Conservation (phyloP, 192 early-diverging fungal species). For the Coemansia sp. region DNA sequence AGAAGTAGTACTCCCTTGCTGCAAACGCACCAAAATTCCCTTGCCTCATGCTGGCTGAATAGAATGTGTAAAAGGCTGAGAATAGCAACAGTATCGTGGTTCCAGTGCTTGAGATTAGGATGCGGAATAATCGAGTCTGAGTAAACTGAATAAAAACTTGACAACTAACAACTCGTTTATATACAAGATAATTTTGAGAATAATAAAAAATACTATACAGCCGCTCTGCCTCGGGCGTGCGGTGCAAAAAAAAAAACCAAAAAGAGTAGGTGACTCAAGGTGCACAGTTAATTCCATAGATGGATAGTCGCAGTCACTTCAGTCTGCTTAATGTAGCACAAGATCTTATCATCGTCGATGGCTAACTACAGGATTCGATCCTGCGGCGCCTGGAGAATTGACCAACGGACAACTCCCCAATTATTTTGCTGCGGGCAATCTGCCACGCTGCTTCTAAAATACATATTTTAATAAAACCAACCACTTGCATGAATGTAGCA, state of each 20-base stretch:
- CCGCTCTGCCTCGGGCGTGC: neutral
- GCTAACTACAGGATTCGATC: neutral
- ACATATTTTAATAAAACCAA: neutral
- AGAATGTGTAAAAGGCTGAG: no score
- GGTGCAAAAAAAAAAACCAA: neutral
- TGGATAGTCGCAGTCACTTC: neutral
- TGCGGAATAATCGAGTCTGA: no score
- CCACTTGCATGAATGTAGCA: no score
- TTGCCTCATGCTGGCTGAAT: no score
- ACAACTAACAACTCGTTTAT: no score
- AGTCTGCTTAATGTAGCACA: neutral
- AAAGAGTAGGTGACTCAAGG: conserved; percentile 1
- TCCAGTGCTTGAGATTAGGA: no score
- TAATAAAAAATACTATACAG: no score
- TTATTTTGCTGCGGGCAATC: conserved; percentile 4
- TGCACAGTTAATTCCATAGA: neutral
- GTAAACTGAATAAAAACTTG: no score
- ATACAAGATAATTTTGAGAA: no score
- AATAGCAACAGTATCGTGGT: no score
- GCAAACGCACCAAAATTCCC: no score
- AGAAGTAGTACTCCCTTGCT: no score
- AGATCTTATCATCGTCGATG: neutral
- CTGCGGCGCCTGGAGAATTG: neutral
- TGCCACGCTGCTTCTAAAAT: neutral
- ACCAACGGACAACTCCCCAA: neutral